Conservation (phyloP, 352 stramenopile genomes). For the Phytophthora hybrid region DNA sequence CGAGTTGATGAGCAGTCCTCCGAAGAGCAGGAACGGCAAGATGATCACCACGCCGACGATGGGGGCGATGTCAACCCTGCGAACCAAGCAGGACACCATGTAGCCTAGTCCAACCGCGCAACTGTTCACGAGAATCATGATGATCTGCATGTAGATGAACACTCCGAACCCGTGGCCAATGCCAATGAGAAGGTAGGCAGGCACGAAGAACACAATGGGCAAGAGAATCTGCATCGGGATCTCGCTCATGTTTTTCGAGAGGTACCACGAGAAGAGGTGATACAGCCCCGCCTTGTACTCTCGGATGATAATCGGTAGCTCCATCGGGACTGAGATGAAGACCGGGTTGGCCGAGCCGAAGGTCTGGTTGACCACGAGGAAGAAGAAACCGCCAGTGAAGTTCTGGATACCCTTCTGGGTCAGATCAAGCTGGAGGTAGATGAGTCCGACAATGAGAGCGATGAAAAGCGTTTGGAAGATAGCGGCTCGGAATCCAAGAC, state of each 20-base stretch:
- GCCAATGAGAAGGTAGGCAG: conserved; percentile 43
- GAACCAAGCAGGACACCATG: conserved; percentile 48
- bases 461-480: conserved; percentile 44
- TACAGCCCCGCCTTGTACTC: conserved; percentile 46
- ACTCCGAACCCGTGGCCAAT: conserved; percentile 36
- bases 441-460: conserved; percentile 37
- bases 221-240: conserved; percentile 42
- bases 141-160: conserved; percentile 39
- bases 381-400: conserved; percentile 47
- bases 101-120: conserved; percentile 40
- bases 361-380: conserved; percentile 47
- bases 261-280: conserved; percentile 39
- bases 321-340: conserved; percentile 41
- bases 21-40: conserved; percentile 51
- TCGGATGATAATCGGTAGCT: conserved; percentile 41
- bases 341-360: conserved; percentile 43
- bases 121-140: conserved; percentile 45
- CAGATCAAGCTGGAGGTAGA: conserved; percentile 43
- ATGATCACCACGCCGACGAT: conserved; percentile 45
- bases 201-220: conserved; percentile 40
- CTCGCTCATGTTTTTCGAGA: conserved; percentile 53
- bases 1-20: conserved; percentile 48
- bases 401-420: conserved; percentile 39
- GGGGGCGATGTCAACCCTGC: conserved; percentile 37
- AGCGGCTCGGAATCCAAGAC: conserved; percentile 28